Conservation (phyloP, 2,329 filamentous ascomycete genomes). For the Fusarium sp. region DNA sequence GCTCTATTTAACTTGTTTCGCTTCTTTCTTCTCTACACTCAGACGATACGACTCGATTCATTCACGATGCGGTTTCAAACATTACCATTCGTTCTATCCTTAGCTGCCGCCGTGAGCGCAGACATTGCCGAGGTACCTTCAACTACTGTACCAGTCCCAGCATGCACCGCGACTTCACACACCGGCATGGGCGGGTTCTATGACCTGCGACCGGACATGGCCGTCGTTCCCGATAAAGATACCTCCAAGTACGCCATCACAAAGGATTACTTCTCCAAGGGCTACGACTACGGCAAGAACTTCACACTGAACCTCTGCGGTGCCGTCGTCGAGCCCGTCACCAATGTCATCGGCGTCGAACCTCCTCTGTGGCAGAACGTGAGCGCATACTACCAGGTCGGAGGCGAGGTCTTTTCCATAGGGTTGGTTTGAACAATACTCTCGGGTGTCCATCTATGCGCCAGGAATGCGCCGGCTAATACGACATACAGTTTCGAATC, state of each 20-base stretch:
- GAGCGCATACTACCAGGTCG: constrained; percentile 79
- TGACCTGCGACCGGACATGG: constrained; percentile 67
- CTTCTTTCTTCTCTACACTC: neutral
- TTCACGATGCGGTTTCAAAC: constrained; percentile 46
- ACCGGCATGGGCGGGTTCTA: constrained; percentile 69
- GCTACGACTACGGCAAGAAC: constrained; percentile 82
- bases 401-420: constrained; percentile 77
- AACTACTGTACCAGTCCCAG: constrained; percentile 57
- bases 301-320: constrained; percentile 88
- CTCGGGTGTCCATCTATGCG: neutral
- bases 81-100: constrained; percentile 51
- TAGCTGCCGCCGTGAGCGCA: constrained; percentile 51
- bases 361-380: constrained; percentile 75
- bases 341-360: constrained; percentile 73
- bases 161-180: constrained; percentile 68
- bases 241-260: constrained; percentile 55
- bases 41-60: constrained; percentile 8
- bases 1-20: neutral
- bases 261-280: constrained; percentile 72
- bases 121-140: constrained; percentile 53
- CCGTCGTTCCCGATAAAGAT: constrained; percentile 57
- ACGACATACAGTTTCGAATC: constrained; percentile 57
- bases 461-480: constrained; percentile 26
- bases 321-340: constrained; percentile 75
- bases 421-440: constrained; percentile 64